A percentile compares a stretch with the other conserved stretches of the same genome.
Evolutionary conservation across 179 eudicot species (phyloP).

Genomic region (Dionaea muscipula): DNA sequence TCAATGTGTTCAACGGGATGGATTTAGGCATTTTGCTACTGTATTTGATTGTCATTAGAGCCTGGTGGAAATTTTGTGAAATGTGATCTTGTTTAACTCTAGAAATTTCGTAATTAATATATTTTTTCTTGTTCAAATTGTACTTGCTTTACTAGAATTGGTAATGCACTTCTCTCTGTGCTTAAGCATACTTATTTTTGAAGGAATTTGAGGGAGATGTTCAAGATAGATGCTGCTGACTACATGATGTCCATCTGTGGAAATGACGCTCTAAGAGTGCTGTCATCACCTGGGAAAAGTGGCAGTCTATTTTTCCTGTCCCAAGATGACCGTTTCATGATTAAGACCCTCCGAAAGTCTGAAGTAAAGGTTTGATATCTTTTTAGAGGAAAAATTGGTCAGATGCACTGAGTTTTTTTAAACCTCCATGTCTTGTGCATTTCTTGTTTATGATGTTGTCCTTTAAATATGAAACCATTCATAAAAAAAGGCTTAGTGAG

Average conservation of each 20-base stretch:
- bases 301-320: conserved; percentile 95
- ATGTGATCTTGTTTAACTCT: too few relatives aligned
- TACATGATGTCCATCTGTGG: conserved; percentile 99
- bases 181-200: conserved; percentile 9
- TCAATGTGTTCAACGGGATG: too few relatives aligned
- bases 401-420: not conserved
- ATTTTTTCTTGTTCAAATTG: not conserved
- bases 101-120: too few relatives aligned
- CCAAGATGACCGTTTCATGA: conserved; percentile 97
- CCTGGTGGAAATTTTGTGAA: too few relatives aligned
- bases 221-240: conserved; percentile 95
- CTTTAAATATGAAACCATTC: too few relatives aligned
- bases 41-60: too few relatives aligned
- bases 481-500: too few relatives aligned
- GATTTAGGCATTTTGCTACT: too few relatives aligned
- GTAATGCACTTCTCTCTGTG: not conserved
- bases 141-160: not conserved
- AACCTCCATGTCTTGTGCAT: too few relatives aligned
- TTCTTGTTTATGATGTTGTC: too few relatives aligned
- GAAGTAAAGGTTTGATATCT: conserved; percentile 72
- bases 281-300: conserved; percentile 95
- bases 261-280: conserved; percentile 82
- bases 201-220: conserved; percentile 90
- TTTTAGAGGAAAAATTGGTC: not conserved
- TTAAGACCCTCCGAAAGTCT: conserved; percentile 81